A percentile compares a stretch with the other conserved stretches of the same genome.
These are phyloP conservation scores for Phytophthora sojae DNA, from an alignment of 352 stramenopile genomes.

Conservation along the genomic window DNA sequence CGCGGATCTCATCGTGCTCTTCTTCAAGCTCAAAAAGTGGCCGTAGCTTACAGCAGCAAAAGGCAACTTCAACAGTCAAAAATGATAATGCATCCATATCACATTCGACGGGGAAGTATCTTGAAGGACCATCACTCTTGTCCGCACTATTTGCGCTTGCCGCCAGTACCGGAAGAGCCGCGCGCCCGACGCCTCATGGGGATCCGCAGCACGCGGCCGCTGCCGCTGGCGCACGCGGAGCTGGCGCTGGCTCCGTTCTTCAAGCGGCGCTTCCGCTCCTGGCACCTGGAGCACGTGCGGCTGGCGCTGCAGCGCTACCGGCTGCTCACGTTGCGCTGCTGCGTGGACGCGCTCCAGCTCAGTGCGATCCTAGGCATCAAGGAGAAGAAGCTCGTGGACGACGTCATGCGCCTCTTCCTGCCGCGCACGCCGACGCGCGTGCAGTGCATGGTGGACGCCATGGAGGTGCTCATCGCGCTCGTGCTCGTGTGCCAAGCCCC, in stretches of 20 bases:
- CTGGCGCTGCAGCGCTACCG: constrained; percentile 64
- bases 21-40: too few relatives aligned
- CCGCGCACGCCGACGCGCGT: constrained; percentile 62
- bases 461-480: constrained; percentile 71
- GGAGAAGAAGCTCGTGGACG: constrained; percentile 54
- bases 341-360: constrained; percentile 67
- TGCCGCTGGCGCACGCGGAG: constrained; percentile 51
- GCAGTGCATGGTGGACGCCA: constrained; percentile 75
- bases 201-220: constrained; percentile 63
- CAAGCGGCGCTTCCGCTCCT: constrained; percentile 59
- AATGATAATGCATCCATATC: neutral
- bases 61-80: neutral
- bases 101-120: constrained; percentile 1
- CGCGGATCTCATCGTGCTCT: too few relatives aligned
- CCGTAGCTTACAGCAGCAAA: too few relatives aligned
- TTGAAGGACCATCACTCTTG: constrained; percentile 38
- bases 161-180: constrained; percentile 11
- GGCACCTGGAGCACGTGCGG: constrained; percentile 63
- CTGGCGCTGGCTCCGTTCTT: constrained; percentile 60
- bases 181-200: constrained; percentile 45
- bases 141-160: neutral
- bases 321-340: constrained; percentile 61
- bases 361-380: constrained; percentile 56
- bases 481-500: constrained; percentile 70
- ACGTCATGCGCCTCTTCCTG: constrained; percentile 62